phyloP scores from a whole-genome alignment of 306 rosid genomes.

The Casuarina glauca region DNA sequence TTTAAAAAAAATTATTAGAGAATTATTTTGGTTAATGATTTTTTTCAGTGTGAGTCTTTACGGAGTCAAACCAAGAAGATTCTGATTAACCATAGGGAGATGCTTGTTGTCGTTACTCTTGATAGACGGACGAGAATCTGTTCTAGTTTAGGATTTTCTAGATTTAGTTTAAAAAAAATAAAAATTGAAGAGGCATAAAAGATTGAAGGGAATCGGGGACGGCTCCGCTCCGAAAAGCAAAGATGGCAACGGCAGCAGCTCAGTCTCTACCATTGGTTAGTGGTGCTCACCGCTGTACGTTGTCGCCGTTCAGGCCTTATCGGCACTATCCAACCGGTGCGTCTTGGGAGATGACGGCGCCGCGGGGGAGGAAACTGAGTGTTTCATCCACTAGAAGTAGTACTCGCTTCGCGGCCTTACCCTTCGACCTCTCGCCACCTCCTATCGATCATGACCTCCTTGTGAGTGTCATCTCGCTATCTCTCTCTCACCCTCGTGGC shows the following conservation, averaged over 20 bases:
- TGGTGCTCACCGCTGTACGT: slow-evolving; percentile 27
- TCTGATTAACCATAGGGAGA: too few species aligned
- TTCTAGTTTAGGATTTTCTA: too few species aligned
- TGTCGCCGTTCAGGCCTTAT: slow-evolving; percentile 13
- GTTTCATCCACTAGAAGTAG: neutral
- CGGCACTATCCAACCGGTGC: slow-evolving; percentile 21
- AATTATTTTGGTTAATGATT: too few species aligned
- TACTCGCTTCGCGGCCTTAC: slow-evolving; percentile 28
- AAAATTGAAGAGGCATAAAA: too few species aligned
- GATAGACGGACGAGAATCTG: too few species aligned
- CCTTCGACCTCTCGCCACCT: slow-evolving; percentile 85
- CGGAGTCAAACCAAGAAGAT: too few species aligned
- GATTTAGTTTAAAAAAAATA: too few species aligned
- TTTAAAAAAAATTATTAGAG: too few species aligned
- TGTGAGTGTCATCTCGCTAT: slow-evolving; percentile 32
- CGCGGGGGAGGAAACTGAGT: neutral
- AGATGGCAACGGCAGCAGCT: slow-evolving; percentile 11
- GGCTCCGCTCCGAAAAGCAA: neutral
- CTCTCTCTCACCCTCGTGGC: neutral
- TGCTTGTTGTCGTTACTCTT: too few species aligned
- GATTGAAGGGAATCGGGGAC: too few species aligned
- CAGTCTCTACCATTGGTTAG: neutral
- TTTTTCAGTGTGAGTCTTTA: too few species aligned
- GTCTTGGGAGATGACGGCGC: slow-evolving; percentile 10
- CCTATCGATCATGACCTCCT: slow-evolving; percentile 86